Evolutionary conservation across 345 rosid species (phyloP).

Genomic region (Lepidium africanum): DNA sequence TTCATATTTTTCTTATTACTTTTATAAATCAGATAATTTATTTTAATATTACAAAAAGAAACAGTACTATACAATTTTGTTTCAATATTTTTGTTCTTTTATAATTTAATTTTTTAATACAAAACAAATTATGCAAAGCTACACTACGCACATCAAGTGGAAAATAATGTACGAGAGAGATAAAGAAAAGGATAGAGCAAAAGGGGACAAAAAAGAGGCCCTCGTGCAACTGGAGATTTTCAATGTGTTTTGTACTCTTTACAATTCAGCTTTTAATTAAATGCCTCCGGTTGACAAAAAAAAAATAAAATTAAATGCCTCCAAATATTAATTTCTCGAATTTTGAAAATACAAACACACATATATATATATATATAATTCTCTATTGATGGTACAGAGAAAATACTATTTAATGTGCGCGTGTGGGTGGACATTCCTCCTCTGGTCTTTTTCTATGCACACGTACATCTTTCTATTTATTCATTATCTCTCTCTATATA

Average conservation of each 20-base stretch:
- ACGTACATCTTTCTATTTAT: conserved; percentile 17
- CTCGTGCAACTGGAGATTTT: conserved; percentile 64
- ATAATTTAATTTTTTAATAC: too few relatives aligned
- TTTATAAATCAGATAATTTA: too few relatives aligned
- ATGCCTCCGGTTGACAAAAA: too few relatives aligned
- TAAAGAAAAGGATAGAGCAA: conserved; percentile 18
- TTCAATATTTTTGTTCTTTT: too few relatives aligned
- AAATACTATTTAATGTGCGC: conserved; percentile 37
- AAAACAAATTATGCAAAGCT: too few relatives aligned
- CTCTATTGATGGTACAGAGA: conserved; percentile 14
- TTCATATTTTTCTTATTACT: too few relatives aligned
- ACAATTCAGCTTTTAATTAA: conserved; percentile 30
- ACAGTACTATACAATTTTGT: too few relatives aligned
- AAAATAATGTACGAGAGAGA: conserved; percentile 17
- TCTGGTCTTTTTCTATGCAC: conserved; percentile 30
- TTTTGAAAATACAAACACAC: background rate
- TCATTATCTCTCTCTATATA: background rate
- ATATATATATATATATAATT: conserved; percentile 1
- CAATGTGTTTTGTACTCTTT: conserved; percentile 22
- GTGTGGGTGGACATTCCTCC: conserved; percentile 43
- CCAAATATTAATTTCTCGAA: background rate
- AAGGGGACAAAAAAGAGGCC: conserved; percentile 59
- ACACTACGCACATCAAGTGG: background rate
- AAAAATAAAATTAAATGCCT: background rate
- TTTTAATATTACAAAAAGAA: too few relatives aligned